phyloP scores from a whole-genome alignment of 1,139 yeast species.

The Suhomyces bolitotheri region DNA sequence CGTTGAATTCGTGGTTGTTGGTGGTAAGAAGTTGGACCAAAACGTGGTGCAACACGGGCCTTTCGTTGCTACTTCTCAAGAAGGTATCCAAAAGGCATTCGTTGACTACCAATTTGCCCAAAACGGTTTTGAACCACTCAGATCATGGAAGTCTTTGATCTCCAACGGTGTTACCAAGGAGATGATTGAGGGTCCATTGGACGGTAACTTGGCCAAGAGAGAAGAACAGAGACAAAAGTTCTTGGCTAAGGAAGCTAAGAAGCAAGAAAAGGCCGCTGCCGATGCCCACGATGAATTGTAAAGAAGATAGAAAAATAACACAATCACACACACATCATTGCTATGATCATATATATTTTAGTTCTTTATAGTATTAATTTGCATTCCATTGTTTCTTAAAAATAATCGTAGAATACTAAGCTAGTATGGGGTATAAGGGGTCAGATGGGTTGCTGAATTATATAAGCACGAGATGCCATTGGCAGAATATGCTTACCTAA shows the following conservation, averaged over 20 bases:
- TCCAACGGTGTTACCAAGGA: constrained; percentile 57
- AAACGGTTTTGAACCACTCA: constrained; percentile 75
- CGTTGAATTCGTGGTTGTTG: constrained; percentile 65
- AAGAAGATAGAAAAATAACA: not conserved
- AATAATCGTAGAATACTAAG: too few species aligned
- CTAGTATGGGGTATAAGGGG: too few species aligned
- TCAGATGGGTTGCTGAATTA: too few species aligned
- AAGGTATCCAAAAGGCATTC: constrained; percentile 60
- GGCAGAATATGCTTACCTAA: too few species aligned
- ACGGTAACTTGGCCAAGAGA: constrained; percentile 37
- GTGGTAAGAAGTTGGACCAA: constrained; percentile 78
- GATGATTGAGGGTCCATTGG: constrained; percentile 43
- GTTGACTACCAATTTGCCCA: constrained; percentile 64
- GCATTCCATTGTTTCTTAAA: too few species aligned
- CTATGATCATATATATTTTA: not conserved
- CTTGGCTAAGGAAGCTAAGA: constrained; percentile 16
- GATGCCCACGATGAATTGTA: constrained; percentile 3
- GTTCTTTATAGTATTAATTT: not conserved
- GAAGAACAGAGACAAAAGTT: constrained; percentile 30
- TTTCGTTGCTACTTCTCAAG: constrained; percentile 69
- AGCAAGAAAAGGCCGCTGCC: constrained; percentile 2
- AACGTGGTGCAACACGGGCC: constrained; percentile 88
- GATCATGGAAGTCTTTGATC: constrained; percentile 68
- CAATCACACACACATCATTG: not conserved
- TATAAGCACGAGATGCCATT: too few species aligned